Evolutionary conservation across 192 early-diverging fungal genomes (phyloP), one percentile per base, ranked within the genome.

Genomic region (Coemansia sp.): DNA sequence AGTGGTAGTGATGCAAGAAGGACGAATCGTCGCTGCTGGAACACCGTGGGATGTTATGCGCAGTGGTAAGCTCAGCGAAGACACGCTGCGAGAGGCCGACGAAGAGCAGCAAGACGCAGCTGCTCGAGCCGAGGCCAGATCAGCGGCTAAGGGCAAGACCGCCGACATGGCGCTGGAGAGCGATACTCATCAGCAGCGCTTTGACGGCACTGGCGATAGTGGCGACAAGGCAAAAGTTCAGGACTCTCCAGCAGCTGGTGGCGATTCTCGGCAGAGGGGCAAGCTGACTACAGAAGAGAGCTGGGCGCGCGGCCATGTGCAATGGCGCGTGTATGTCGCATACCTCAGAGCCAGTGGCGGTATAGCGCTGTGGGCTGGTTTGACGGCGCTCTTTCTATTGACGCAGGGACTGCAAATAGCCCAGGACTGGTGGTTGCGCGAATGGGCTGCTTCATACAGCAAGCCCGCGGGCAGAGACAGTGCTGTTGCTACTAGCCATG

Each of bases 211-310:
- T 22, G 36, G 31, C 41, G 59, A 3, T 18, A 40, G 12, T 15
- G 9, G 3, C 3, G 31, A 33, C 15, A 88, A 91, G 63, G 85
- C 85, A 36, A 88, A 87, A 0, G 87, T 86, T 60, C 57, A 18
- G 57, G 57, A 60, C 57, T 9, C 29, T 20, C 11, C 59, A 11
- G 22, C 63, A 43, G 3, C 49, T 34, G 31, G 31, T 2, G 43
- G 49, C 40, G 68, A 47, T 29, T 38, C 66, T 27, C 22, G 34
- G 15, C 38, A 70, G 31, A 67, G 74, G 69, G 86, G 87, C 36
- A 88, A 92, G 71, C 86, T 98, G 36, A 93, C 92, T 47, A 72
- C 87, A 11, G 92, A 93, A 1, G 97, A 99, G 78, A 90, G 90
- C 46, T 89, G 89, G 67, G 91, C 88, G 1, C 88, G 88, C 18